Evolutionary conservation across 257 asterid genomes (phyloP), one percentile per base, ranked within the genome.

Genomic region (Nicotiana obtusifolia): DNA sequence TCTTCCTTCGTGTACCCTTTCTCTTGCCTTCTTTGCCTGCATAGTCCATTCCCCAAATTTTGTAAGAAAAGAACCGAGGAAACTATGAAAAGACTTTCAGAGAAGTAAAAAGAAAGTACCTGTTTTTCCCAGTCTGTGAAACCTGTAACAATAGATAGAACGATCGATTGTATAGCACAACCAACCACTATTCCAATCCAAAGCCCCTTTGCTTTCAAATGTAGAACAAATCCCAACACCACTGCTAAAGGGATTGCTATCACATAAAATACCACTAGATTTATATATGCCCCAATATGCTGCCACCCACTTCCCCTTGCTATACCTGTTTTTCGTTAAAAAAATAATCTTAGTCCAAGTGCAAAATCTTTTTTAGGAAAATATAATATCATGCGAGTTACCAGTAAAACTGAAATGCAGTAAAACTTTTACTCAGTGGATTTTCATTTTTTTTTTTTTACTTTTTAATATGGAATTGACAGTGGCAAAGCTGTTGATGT

Each of bases 281-380:
- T 91, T 6, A 90, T 85, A 61, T 87, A 88, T 22, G 91, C 92
- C 66, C 96, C 94, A 13, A 89, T 57, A 7, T 84, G 90, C 64
- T 91, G 94, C 96, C 92, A 89, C 24, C 94, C 96, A 79, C 93
- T 83, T 28, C 91, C 93, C 75, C 94, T 89, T 3, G 92, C 93
- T 62, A 91, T 83, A 41, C 96, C 96, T 91, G 85, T 61, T 28
- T 64, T 60, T 20, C 4, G 1, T 28, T 2, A 20, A 28, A 9
- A 35, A 10, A 13, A 0, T 1, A 31, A 54, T 15, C 10, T 10
- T 13, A 8, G 41, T 31, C 16, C 10, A 56, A 67, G 7, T 30
- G n/a, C 4, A 17, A 22, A 15, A 4, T 4, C 7, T 60, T 2
- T 62, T 24, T 16, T 44, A 1, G 33, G 33, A 33, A 41, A 33